Evolutionary conservation across 148 eudicot species (phyloP), one percentile per base, ranked within the genome.

Genomic region (Talinum fruticosum): DNA sequence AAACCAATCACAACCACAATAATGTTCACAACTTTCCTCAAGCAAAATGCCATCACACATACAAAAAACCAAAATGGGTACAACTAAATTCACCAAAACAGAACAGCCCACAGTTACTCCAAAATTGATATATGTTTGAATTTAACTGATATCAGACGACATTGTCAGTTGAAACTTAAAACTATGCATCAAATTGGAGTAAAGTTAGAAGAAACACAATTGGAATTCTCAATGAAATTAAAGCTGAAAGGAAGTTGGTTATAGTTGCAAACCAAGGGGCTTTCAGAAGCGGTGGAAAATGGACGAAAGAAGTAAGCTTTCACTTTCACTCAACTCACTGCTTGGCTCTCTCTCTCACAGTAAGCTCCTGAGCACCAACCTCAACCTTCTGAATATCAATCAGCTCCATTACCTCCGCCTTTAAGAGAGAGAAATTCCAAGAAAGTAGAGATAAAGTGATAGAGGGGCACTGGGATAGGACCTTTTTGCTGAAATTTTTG

Each of bases 141-240:
- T 57, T 82, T 69, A 84, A 69, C 90, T 74, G 61, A 87, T 86
- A 79, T 86, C 89, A 49, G 82, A 84, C 66, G 87, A 87, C 90
- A 89, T 82, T 61, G 83, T 80, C 67, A 38, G 78, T 66, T 21
- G 51, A 47, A 75, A 57, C 30, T 66, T 21, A 41, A 47, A 75
- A 57, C 30, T 19, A 49, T n/a, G 49, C 26, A 29, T 19, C 26
- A 5, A 69, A 32, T 45, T 71, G 70, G 35, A 41, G 34, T 8
- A 24, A 33, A 19, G 12, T 32, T 70, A 29, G 0, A 10, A 16
- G 62, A 41, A 68, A 21, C 72, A 23, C 29, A 68, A 51, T 21
- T 59, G 29, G 37, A 69, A 65, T 38, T 33, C 67, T 57, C 34
- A 70, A 57, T 68, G 14, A 53, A 61, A 45, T 1, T 37, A 68